Evolutionary conservation across 1,284 basidiomycete genomes (phyloP).

Genomic region (Puccinia horiana): DNA sequence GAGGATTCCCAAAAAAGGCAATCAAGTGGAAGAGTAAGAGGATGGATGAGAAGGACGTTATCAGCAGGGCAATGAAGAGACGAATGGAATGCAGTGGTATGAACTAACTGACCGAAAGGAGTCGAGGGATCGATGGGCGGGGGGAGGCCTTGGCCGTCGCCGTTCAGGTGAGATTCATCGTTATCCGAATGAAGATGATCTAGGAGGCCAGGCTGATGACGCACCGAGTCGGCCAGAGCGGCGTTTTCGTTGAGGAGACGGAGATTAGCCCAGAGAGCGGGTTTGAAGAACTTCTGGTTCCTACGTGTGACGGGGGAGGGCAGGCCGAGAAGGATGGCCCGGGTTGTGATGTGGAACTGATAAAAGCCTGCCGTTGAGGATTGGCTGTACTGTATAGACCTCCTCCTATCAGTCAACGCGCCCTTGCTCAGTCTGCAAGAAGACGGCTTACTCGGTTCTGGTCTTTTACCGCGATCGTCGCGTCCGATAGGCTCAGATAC

Average conservation of each 20-base stretch:
- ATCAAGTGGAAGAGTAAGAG: not conserved
- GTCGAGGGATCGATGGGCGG: not conserved
- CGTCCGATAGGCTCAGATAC: constrained; percentile 77
- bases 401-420: not conserved
- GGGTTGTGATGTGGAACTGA: constrained; percentile 27
- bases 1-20: not conserved
- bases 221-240: not conserved
- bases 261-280: constrained; percentile 5
- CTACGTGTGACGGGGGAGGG: constrained; percentile 29
- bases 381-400: constrained; percentile 7
- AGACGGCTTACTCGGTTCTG: not conserved
- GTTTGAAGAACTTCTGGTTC: constrained; percentile 22
- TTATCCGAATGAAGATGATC: not conserved
- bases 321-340: constrained; percentile 19
- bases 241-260: constrained; percentile 7
- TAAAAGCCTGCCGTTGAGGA: constrained; percentile 5
- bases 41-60: not conserved
- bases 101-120: not conserved
- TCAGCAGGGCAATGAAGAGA: not conserved
- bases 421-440: not conserved
- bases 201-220: not conserved
- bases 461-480: constrained; percentile 61
- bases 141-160: not conserved
- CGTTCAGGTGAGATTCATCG: not conserved
- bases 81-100: not conserved